Conservation (phyloP, 352 stramenopile genomes). For the Globisporangium carolinianum region DNA sequence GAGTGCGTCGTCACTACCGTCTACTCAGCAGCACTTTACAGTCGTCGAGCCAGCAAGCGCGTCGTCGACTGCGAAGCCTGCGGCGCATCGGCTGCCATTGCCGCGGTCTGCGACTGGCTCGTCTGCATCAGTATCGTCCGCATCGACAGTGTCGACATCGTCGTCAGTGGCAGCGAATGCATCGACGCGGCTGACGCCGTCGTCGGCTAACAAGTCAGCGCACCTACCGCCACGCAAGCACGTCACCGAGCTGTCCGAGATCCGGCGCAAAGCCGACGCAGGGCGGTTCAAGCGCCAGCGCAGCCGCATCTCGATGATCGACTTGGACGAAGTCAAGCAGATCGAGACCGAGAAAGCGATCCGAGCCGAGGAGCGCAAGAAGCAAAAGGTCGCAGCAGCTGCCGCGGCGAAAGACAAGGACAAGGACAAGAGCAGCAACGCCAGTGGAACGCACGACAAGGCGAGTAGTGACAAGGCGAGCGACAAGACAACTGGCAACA, state of each 20-base stretch:
- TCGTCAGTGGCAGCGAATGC: constrained; percentile 14
- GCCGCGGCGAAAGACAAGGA: constrained; percentile 26
- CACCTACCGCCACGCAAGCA: constrained; percentile 41
- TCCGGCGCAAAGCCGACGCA: constrained; percentile 75
- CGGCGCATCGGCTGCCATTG: constrained; percentile 40
- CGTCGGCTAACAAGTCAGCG: constrained; percentile 13
- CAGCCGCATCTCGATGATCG: constrained; percentile 84
- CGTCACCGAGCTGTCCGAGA: constrained; percentile 69
- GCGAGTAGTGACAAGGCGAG: background rate
- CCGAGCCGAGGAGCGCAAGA: constrained; percentile 79
- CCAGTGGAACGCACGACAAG: background rate
- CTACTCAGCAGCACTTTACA: constrained; percentile 52
- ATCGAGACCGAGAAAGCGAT: constrained; percentile 82
- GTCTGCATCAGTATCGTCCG: constrained; percentile 1
- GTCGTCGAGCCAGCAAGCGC: constrained; percentile 24
- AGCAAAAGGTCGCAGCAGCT: constrained; percentile 34
- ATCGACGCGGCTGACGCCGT: constrained; percentile 20
- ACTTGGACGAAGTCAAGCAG: constrained; percentile 85
- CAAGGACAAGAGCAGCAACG: background rate
- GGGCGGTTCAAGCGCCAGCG: constrained; percentile 79
- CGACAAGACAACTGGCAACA: background rate
- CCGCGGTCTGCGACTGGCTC: constrained; percentile 14
- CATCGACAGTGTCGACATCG: background rate
- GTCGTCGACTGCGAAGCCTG: constrained; percentile 27
- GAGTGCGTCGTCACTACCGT: constrained; percentile 7